These are phyloP conservation scores for Monilinia polystroma DNA, from an alignment of 2,329 filamentous ascomycete genomes.

Conservation along the genomic window DNA sequence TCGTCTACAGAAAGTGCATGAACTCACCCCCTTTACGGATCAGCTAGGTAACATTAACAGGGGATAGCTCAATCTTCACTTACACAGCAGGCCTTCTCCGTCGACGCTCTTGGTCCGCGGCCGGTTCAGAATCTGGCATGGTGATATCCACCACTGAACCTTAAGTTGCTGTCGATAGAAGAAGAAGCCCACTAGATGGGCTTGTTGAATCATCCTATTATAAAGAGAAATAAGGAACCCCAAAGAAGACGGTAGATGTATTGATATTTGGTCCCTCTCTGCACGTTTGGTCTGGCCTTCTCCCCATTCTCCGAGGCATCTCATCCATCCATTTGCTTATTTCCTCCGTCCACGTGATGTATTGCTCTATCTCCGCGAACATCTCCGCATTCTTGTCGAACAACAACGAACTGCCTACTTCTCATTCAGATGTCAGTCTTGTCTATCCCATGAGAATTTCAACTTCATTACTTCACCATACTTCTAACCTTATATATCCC, in stretches of 20 bases:
- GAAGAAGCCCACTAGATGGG: not conserved
- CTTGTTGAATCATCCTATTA: not conserved
- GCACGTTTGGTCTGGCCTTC: not conserved
- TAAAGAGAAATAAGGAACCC: not conserved
- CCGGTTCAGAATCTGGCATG: conserved; percentile 5
- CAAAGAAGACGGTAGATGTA: not conserved
- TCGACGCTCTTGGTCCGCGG: conserved; percentile 38
- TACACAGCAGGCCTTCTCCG: conserved; percentile 48
- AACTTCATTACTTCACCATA: no score
- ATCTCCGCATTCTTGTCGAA: not conserved
- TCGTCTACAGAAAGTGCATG: conserved; percentile 57
- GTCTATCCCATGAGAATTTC: not conserved
- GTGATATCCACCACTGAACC: not conserved
- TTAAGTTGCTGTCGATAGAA: not conserved
- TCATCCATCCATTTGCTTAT: not conserved
- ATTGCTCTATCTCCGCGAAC: not conserved
- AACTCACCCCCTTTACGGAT: conserved; percentile 43
- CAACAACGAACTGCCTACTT: not conserved
- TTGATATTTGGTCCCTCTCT: not conserved
- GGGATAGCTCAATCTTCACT: conserved; percentile 28
- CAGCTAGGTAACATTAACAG: conserved; percentile 23
- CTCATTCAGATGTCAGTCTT: no score
- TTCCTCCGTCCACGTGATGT: not conserved
- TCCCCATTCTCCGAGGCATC: conserved; percentile 7
- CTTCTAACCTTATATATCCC: no score